Base-by-base conservation (phyloP, 1,139 yeast species). In the Meyerozyma elateridarum region DNA sequence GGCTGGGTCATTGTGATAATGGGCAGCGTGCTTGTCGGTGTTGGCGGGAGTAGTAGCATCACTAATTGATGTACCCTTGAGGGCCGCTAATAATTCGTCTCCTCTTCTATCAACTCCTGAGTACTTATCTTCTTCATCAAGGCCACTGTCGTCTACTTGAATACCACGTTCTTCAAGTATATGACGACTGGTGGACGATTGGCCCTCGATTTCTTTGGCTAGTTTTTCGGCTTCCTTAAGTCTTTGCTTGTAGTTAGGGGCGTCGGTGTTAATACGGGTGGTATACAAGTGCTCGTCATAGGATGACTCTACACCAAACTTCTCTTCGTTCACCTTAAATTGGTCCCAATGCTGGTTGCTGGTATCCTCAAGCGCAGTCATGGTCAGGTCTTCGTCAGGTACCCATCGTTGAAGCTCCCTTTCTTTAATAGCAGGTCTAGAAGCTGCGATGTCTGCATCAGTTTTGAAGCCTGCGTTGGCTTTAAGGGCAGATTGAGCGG, bases 81-180 rank as follows among this genome's bases (percentile, higher is more conserved):
- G 64, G 4, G 83, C 79, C 3, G 83, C 83, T 68, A 79, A 70
- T 37, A 79, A 59, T 37, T 78, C 85, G 42, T 73, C 79, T 19
- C 83, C 83, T 44, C 83, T 65, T 22, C 64, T 54, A 37, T 69
- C 75, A 33, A 91, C 98, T 29, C 97, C 97, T 3, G 96, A 87
- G 52, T 89, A 91, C 59, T 85, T 85, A 56, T 88, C 96, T 55
- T 93, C 99, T 59, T 91, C 98, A 55, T 91, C 97, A 46, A 85
- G 45, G 3, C 95, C 96, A 40, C 84, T 74, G 52, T 85, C 95
- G 51, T 85, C 95, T 25, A 83, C 73, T 14, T 54, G 54, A 9
- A 76, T 38, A 14, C 96, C 96, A 54, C 98, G 77, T 57, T 91
- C 98, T 54, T 91, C 98, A 40, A 94, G 87, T 22, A 89, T 45